Evolutionary conservation across 2,329 filamentous ascomycete species (phyloP).

Genomic region (Trichoderma semiorbis): DNA sequence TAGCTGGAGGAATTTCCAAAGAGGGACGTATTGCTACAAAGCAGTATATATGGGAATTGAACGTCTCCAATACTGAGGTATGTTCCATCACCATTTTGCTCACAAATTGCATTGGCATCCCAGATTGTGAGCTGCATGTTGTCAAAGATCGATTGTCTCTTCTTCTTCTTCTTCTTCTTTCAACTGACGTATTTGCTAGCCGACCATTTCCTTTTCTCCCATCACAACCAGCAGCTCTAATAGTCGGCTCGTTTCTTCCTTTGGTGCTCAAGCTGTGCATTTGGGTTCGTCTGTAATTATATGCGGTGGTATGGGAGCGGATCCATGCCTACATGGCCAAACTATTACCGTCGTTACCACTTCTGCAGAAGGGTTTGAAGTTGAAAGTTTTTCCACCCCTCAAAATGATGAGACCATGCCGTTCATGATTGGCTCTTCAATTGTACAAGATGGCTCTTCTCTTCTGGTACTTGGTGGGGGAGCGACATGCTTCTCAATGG

Average conservation of each 20-base stretch:
- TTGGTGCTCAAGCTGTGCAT: conserved; percentile 31
- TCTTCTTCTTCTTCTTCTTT: neutral
- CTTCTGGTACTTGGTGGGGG: conserved; percentile 72
- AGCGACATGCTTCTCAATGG: conserved; percentile 87
- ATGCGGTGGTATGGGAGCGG: conserved; percentile 34
- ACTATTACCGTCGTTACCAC: conserved; percentile 20
- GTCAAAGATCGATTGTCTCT: neutral
- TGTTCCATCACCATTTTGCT: conserved; percentile 18
- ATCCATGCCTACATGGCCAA: conserved; percentile 29
- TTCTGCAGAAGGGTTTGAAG: neutral
- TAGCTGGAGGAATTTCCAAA: conserved; percentile 68
- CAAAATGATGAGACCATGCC: conserved; percentile 39
- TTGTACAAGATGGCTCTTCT: conserved; percentile 45
- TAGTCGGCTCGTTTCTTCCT: conserved; percentile 27
- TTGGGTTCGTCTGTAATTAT: conserved; percentile 25
- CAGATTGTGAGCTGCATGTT: neutral
- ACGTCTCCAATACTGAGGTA: conserved; percentile 38
- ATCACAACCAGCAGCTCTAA: neutral
- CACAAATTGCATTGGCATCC: neutral
- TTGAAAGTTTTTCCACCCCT: neutral
- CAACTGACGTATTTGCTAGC: conserved; percentile 20
- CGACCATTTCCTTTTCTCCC: conserved; percentile 27
- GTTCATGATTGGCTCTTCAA: conserved; percentile 67
- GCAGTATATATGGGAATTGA: conserved; percentile 62
- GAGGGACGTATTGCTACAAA: conserved; percentile 62